phyloP scores from a whole-genome alignment of 148 eudicot species.

The Beta vulgaris region DNA sequence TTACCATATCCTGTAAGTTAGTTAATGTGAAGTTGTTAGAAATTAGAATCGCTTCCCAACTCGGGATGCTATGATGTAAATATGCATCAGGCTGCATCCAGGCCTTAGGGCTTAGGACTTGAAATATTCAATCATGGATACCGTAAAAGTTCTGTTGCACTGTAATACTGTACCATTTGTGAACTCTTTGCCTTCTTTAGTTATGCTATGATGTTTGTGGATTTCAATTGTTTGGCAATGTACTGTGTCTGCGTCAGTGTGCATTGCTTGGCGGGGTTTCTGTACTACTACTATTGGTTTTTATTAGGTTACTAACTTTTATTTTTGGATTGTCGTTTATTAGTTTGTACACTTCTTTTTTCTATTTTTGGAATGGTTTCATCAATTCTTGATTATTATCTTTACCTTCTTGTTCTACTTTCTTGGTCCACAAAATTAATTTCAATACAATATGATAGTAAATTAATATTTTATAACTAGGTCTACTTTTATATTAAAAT shows the following conservation, averaged over 20 bases:
- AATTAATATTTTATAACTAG: too few relatives aligned
- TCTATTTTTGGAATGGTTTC: too few relatives aligned
- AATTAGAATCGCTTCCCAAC: slow-evolving; percentile 24
- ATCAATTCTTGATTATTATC: too few relatives aligned
- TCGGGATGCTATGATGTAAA: slow-evolving; percentile 31
- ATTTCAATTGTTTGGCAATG: neutral
- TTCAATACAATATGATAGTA: too few relatives aligned
- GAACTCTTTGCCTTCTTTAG: neutral
- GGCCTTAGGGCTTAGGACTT: neutral
- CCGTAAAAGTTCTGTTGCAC: neutral
- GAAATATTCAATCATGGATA: slow-evolving; percentile 3
- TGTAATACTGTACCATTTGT: neutral
- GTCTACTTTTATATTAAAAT: too few relatives aligned
- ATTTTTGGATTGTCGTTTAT: too few relatives aligned
- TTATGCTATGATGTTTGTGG: neutral
- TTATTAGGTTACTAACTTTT: too few relatives aligned
- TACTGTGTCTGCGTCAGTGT: neutral
- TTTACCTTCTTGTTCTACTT: too few relatives aligned
- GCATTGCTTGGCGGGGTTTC: too few relatives aligned
- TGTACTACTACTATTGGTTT: too few relatives aligned
- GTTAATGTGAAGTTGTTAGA: slow-evolving; percentile 11
- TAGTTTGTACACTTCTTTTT: too few relatives aligned
- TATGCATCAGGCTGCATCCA: slow-evolving; percentile 24
- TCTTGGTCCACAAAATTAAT: too few relatives aligned
- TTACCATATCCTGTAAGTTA: neutral